phyloP scores from a whole-genome alignment of 2,329 filamentous ascomycete species.

The Beauveria asiatica region DNA sequence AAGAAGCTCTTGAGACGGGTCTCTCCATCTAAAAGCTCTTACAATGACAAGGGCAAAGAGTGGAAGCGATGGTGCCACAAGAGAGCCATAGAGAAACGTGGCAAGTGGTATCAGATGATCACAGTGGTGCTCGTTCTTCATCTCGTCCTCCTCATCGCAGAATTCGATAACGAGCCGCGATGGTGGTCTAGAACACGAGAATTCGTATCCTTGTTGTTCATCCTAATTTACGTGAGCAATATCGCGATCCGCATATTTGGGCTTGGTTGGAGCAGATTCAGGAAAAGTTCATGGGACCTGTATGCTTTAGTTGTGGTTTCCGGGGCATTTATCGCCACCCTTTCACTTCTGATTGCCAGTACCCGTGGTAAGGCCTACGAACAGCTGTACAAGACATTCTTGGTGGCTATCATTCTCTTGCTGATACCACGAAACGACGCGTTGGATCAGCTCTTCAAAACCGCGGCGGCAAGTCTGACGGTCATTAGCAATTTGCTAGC shows the following conservation, averaged over 20 bases:
- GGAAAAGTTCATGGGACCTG: conserved; percentile 89
- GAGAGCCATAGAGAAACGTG: conserved; percentile 85
- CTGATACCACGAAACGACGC: conserved; percentile 95
- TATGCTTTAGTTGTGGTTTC: conserved; percentile 75
- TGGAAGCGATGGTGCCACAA: conserved; percentile 96
- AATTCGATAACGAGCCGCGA: conserved; percentile 68
- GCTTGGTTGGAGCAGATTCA: conserved; percentile 84
- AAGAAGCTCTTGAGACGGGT: conserved; percentile 88
- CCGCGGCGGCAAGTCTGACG: conserved; percentile 84
- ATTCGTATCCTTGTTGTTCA: conserved; percentile 71
- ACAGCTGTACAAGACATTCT: conserved; percentile 85
- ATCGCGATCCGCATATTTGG: conserved; percentile 77
- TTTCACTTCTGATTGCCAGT: conserved; percentile 63
- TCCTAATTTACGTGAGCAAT: conserved; percentile 73
- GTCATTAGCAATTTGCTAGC: conserved; percentile 86
- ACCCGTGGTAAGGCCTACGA: conserved; percentile 55
- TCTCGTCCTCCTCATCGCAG: conserved; percentile 71
- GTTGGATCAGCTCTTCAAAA: conserved; percentile 97
- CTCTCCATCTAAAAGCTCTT: conserved; percentile 86
- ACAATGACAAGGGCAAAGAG: conserved; percentile 63
- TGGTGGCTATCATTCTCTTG: conserved; percentile 81
- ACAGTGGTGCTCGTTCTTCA: conserved; percentile 76
- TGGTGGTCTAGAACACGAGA: conserved; percentile 67
- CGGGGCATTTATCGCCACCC: conserved; percentile 69
- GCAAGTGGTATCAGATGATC: conserved; percentile 79